Conservation (phyloP, 331 rosid species). For the Rhamnella rubrinervis region DNA sequence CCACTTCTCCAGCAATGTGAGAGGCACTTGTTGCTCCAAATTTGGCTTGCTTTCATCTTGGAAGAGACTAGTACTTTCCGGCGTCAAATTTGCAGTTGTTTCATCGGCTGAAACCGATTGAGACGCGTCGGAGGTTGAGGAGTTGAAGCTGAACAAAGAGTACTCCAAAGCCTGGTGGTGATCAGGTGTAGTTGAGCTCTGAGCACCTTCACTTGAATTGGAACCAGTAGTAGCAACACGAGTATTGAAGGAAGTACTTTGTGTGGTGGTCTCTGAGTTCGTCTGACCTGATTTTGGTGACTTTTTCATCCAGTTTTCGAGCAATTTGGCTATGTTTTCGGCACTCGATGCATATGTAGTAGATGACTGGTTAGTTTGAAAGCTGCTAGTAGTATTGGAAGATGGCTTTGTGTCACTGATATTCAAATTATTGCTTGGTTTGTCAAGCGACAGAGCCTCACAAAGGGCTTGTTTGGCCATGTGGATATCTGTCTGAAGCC, state of each 20-base stretch:
- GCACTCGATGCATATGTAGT: constrained; percentile 66
- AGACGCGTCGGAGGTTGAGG: constrained; percentile 41
- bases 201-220: constrained; percentile 53
- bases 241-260: constrained; percentile 20
- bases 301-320: constrained; percentile 66
- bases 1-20: constrained; percentile 78
- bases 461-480: constrained; percentile 81
- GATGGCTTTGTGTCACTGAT: constrained; percentile 27
- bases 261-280: constrained; percentile 20
- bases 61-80: constrained; percentile 21
- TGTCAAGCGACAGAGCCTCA: constrained; percentile 74
- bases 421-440: constrained; percentile 20
- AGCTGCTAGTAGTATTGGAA: background rate
- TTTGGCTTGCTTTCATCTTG: constrained; percentile 47
- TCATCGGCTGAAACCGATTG: constrained; percentile 46
- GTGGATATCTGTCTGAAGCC: constrained; percentile 84
- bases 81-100: constrained; percentile 15
- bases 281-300: constrained; percentile 37
- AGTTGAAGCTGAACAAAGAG: constrained; percentile 54
- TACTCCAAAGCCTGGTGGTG: constrained; percentile 32
- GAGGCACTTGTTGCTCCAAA: constrained; percentile 40
- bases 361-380: background rate
- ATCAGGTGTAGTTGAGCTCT: constrained; percentile 42
- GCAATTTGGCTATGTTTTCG: constrained; percentile 71
- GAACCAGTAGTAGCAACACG: constrained; percentile 12